Evolutionary conservation across 2,329 filamentous ascomycete genomes (phyloP).

Genomic region (Fusarium annulatum): DNA sequence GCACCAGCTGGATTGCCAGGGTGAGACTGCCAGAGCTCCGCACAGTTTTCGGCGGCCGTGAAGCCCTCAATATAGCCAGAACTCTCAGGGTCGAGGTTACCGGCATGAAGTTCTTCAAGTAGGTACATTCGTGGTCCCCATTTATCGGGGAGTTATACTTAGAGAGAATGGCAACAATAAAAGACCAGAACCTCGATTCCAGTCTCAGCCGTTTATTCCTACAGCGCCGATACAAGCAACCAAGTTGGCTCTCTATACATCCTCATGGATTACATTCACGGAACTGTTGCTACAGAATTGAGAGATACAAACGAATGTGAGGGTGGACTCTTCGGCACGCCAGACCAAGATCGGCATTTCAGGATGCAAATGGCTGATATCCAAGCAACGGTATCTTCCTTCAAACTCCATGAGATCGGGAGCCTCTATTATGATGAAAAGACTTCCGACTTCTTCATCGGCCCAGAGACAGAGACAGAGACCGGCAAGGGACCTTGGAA

Average conservation of each 20-base stretch:
- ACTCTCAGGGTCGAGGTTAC: neutral
- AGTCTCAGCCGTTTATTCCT: neutral
- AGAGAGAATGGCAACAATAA: no score
- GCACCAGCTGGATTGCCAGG: neutral
- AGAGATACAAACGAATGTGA: neutral
- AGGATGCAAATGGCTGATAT: neutral
- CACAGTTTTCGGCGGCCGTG: rapidly evolving
- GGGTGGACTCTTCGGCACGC: neutral
- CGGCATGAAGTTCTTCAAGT: neutral
- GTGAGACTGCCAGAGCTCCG: neutral
- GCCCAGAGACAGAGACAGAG: neutral
- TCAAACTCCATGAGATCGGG: neutral
- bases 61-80: neutral
- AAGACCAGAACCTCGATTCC: neutral
- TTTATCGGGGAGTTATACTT: no score
- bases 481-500: neutral
- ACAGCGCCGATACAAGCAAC: neutral
- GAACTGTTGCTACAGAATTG: neutral
- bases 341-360: neutral
- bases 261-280: neutral
- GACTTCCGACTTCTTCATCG: neutral
- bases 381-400: neutral
- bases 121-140: no score
- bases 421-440: neutral
- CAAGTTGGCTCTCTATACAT: neutral